Evolutionary conservation across 1,139 yeast genomes (phyloP), one percentile per base, ranked within the genome.

Genomic region (Taphrina pruni): DNA sequence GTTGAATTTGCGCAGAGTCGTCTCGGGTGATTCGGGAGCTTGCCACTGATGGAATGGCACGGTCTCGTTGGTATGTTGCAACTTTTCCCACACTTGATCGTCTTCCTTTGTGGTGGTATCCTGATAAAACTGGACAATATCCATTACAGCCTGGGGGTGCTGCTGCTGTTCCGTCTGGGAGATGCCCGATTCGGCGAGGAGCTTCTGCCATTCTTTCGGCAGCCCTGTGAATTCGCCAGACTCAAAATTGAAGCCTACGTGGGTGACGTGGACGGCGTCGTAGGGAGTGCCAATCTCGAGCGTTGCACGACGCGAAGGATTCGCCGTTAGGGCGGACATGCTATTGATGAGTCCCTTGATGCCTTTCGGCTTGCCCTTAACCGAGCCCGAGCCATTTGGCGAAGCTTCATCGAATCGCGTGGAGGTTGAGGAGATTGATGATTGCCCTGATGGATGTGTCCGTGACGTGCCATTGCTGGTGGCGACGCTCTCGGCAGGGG

Each of bases 111-210:
- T 52, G 21, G 68, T 51, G 14, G 56, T 45, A 58, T 60, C 70
- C 32, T 56, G 70, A 77, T 89, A 90, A 76, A 90, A 91, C 54
- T 93, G 90, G 71, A 93, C 96, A 73, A 93, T 92, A 76, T 92
- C 97, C 85, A 90, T 87, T 8, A 92, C 96, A 0, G 97, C 97
- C 78, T 91, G 95, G 1, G 97, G 97, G 76, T 94, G 92, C 74
- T 88, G 89, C 74, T 89, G 88, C 76, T 92, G 97, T 74, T 94
- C 98, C 58, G 84, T 85, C 74, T 85, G 86, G 6, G 96, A 85
- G 66, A 94, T 90, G 56, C 98, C 98, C 77, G 92, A 88, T 20
- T 93, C 95, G 21, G 88, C 85, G 72, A 94, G 82, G 62, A 92
- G 81, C 71, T 86, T 84, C 74, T 90, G 94, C 99, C 99, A 94